Evolutionary conservation across 139 green algal genomes (phyloP).

Genomic region (Chlamydomonas sphaeroides): DNA sequence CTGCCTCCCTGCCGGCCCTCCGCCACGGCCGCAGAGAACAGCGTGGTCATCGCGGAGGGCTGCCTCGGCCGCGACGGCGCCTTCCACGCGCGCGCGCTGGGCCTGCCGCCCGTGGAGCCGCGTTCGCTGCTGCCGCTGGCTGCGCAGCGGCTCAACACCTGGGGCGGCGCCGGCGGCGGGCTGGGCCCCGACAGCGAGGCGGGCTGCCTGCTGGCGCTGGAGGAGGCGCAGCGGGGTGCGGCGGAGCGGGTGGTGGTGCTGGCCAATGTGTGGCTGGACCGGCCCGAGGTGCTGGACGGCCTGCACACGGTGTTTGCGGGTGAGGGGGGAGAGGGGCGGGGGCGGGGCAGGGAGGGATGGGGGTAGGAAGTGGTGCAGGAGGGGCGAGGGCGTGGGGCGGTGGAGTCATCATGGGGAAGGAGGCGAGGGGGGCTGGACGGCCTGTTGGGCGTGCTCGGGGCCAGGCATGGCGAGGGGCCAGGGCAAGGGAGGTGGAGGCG

Average conservation of each 20-base stretch:
- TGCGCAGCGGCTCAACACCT: constrained; percentile 83
- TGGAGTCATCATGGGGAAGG: too few species aligned
- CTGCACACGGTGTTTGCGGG: constrained; percentile 73
- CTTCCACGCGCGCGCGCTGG: constrained; percentile 77
- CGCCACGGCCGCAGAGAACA: constrained; percentile 86
- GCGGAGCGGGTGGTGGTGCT: constrained; percentile 81
- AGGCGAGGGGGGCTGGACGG: too few species aligned
- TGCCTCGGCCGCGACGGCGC: constrained; percentile 71
- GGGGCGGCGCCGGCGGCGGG: constrained; percentile 66
- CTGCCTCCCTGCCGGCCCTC: too few species aligned
- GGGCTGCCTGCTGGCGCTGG: constrained; percentile 40
- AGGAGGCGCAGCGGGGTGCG: constrained; percentile 44
- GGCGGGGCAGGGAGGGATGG: too few species aligned
- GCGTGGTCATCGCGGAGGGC: constrained; percentile 88
- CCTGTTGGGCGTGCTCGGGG: too few species aligned
- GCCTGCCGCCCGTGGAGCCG: constrained; percentile 78
- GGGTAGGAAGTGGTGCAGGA: too few species aligned
- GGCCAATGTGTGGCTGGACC: constrained; percentile 89
- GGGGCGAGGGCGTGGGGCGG: too few species aligned
- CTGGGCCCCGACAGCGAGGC: constrained; percentile 48
- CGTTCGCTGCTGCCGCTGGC: constrained; percentile 64
- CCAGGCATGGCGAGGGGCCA: too few species aligned
- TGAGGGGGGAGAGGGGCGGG: too few species aligned
- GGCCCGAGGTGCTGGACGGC: constrained; percentile 61
- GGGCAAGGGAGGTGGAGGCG: too few species aligned